Conservation (phyloP, 2,329 filamentous ascomycete genomes). For the Ophiostoma sp. region DNA sequence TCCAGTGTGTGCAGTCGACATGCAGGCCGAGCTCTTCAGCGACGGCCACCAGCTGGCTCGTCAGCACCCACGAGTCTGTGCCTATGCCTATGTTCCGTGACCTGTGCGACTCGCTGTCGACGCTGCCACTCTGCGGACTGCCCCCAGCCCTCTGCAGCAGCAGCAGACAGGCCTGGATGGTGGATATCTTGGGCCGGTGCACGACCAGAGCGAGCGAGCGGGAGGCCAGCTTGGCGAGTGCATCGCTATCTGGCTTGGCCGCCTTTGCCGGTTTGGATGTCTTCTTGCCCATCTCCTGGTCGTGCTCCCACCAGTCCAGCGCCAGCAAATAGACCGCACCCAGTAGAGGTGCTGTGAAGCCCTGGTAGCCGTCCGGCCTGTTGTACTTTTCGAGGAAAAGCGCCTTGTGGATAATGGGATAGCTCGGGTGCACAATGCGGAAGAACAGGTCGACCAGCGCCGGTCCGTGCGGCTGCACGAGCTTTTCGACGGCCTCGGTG, state of each 20-base stretch:
- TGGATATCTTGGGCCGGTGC: not conserved
- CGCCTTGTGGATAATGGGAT: constrained; percentile 76
- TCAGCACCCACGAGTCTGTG: constrained; percentile 76
- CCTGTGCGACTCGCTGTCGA: not conserved
- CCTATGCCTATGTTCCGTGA: constrained; percentile 36
- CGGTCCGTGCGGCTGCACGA: constrained; percentile 72
- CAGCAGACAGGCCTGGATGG: not conserved
- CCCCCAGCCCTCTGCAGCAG: not conserved
- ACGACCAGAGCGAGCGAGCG: not conserved
- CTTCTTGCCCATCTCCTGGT: constrained; percentile 53
- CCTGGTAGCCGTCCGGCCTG: constrained; percentile 57
- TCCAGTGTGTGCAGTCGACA: constrained; percentile 80
- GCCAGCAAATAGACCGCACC: constrained; percentile 80
- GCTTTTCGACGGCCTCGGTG: constrained; percentile 22
- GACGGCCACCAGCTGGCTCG: constrained; percentile 79
- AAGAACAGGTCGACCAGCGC: constrained; percentile 78
- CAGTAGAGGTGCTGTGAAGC: constrained; percentile 70
- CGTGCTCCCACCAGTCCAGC: constrained; percentile 68
- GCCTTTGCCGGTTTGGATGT: not conserved
- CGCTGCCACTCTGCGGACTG: not conserved
- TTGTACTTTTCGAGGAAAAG: constrained; percentile 74
- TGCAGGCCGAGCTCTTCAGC: constrained; percentile 84
- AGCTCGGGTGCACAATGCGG: constrained; percentile 70
- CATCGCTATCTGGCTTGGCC: not conserved
- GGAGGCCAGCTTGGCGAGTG: not conserved